phyloP scores from a whole-genome alignment of 169 alveolate genomes.

The Cytauxzoon felis region DNA sequence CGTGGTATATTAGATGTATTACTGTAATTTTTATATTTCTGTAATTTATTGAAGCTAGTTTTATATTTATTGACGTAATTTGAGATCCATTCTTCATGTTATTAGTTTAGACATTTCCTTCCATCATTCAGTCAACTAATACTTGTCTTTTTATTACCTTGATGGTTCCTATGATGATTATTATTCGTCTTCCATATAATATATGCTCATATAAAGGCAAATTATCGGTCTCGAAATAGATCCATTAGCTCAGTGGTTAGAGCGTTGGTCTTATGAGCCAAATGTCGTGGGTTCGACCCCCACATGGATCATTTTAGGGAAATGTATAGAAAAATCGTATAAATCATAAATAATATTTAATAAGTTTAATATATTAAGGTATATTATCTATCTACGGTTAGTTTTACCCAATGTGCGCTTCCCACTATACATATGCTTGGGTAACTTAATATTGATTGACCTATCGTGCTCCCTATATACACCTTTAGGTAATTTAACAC shows the following conservation, averaged over 20 bases:
- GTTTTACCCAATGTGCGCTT: constrained; percentile 93
- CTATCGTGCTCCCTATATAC: constrained; percentile 88
- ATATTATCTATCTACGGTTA: constrained; percentile 83
- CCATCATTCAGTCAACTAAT: not conserved
- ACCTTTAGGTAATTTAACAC: constrained; percentile 73
- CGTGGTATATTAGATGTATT: too few species aligned
- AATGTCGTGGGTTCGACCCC: constrained; percentile 86
- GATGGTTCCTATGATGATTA: too few species aligned
- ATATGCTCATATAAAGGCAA: constrained; percentile 29
- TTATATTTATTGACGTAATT: not conserved
- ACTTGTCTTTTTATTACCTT: not conserved
- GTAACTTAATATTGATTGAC: constrained; percentile 81
- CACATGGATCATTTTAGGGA: constrained; percentile 76
- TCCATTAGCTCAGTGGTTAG: constrained; percentile 86
- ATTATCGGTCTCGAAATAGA: constrained; percentile 20
- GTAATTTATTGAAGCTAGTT: not conserved
- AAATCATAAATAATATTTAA: not conserved
- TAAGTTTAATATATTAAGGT: not conserved
- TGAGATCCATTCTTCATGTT: not conserved
- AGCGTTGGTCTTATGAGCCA: constrained; percentile 86
- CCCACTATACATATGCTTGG: constrained; percentile 95
- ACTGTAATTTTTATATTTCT: constrained; percentile 10
- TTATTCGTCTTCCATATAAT: too few species aligned
- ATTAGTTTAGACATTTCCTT: not conserved
- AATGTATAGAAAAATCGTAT: not conserved